Evolutionary conservation across 306 rosid species (phyloP).

Genomic region (Psophocarpus tetragonolobus): DNA sequence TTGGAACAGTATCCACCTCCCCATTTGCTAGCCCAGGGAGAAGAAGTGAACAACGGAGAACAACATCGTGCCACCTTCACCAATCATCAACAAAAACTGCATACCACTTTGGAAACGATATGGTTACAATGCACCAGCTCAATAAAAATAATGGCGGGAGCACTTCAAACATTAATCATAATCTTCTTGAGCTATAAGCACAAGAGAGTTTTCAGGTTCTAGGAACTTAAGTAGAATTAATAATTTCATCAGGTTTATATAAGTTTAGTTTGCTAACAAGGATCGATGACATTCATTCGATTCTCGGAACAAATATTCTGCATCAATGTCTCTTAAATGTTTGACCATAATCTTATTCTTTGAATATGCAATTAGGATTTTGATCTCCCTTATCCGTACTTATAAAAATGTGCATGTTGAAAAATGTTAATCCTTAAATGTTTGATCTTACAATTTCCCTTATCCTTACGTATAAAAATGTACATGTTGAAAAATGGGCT

Average conservation of each 20-base stretch:
- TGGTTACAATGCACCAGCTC: not conserved
- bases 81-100: constrained; percentile 3
- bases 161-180: constrained; percentile 8
- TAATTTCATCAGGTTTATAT: not conserved
- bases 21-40: constrained; percentile 41
- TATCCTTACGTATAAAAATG: too few species aligned
- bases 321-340: too few species aligned
- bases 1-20: constrained; percentile 40
- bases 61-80: not conserved
- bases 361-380: too few species aligned
- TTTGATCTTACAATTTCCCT: too few species aligned
- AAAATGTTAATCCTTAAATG: too few species aligned
- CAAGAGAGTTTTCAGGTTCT: constrained; percentile 16
- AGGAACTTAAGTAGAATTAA: not conserved
- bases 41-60: not conserved
- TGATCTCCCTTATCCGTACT: too few species aligned
- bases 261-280: not conserved
- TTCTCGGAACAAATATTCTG: not conserved
- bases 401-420: too few species aligned
- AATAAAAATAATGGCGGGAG: not conserved
- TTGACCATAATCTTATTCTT: too few species aligned
- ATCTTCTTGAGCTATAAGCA: not conserved
- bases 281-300: not conserved
- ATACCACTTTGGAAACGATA: not conserved
- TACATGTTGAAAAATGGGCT: too few species aligned